A percentile compares a stretch with the other conserved stretches of the same genome.
Conservation (phyloP, 176 grass and related monocot genomes). For the Triticum urartu region DNA sequence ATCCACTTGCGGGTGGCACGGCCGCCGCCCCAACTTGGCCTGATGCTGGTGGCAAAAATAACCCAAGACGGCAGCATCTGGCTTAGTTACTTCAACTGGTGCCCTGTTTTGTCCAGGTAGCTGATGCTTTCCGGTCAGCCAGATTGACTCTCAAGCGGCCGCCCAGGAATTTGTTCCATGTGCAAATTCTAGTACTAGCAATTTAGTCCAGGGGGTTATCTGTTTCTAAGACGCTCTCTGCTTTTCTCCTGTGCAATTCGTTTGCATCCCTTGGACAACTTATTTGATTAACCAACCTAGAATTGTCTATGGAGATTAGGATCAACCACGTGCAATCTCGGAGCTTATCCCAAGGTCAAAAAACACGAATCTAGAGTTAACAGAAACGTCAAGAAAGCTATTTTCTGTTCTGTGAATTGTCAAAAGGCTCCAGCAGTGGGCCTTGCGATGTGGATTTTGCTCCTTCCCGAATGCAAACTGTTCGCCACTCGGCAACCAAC, state of each 20-base stretch:
- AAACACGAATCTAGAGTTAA: background rate
- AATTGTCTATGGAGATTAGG: no score
- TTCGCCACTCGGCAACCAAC: no score
- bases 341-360: background rate
- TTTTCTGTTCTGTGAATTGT: background rate
- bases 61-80: background rate
- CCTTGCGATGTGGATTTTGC: slow-evolving; percentile 6
- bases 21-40: slow-evolving; percentile 19
- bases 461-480: slow-evolving; percentile 7
- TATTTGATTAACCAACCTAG: no score
- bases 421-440: background rate
- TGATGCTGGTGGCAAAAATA: background rate
- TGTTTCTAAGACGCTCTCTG: no score
- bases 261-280: no score
- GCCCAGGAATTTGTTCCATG: background rate
- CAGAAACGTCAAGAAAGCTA: background rate
- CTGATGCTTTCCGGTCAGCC: slow-evolving; percentile 1
- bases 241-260: no score
- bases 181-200: no score
- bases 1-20: slow-evolving; percentile 13
- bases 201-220: no score
- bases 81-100: background rate
- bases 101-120: background rate
- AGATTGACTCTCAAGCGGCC: slow-evolving; percentile 17
- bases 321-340: no score